Evolutionary conservation across 2,329 filamentous ascomycete species (phyloP), one percentile per base, ranked within the genome.

Genomic region (Pseudogymnoascus verrucosus): DNA sequence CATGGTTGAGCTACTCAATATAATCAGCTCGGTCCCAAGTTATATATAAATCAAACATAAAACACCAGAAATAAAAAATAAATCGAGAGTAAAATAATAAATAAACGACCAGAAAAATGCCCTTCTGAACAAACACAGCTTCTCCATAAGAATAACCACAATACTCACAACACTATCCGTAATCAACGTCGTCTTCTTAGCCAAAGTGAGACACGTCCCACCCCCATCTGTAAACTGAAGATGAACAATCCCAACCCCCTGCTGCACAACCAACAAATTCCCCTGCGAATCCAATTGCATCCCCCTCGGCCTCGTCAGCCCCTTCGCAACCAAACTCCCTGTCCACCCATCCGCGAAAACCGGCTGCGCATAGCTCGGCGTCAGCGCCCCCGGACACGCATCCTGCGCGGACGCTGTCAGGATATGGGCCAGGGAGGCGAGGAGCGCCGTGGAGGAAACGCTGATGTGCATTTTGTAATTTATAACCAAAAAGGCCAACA

Each of bases 1-100:
- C 82, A 67, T 86, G 84, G 68, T 82, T 84, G 16, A 85, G 75
- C 79, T 84, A 62, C 4, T 2, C 5, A n/a, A 14, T 16, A 39
- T 68, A 62, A 67, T 65, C 11, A 64, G 11, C 40, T 8, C 6
- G 23, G 3, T 40, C 26, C 34, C 11, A n/a, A n/a, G 16, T 2
- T 6, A n/a, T 7, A 31, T 19, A 37, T 40, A 61, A 23, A 16
- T 11, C 8, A 6, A 8, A 8, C 14, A 26, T 47, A 47, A 47
- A 42, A 42, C 8, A 2, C 12, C 2, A 16, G 37, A 26, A 10
- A 16, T 19, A 19, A 19, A 1, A 10, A 60, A 1, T 16, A 54
- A 51, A 28, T 4, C 19, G 19, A 19, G 19, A 19, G 19, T 19
- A 19, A 57, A 34, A 21, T 4, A 40, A 28, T n/a, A 34, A 57